Percentiles rank a stretch among this genome's conserved stretches.
phyloP scores from a whole-genome alignment of 306 rosid genomes.

The Astragalus glycyphyllos region DNA sequence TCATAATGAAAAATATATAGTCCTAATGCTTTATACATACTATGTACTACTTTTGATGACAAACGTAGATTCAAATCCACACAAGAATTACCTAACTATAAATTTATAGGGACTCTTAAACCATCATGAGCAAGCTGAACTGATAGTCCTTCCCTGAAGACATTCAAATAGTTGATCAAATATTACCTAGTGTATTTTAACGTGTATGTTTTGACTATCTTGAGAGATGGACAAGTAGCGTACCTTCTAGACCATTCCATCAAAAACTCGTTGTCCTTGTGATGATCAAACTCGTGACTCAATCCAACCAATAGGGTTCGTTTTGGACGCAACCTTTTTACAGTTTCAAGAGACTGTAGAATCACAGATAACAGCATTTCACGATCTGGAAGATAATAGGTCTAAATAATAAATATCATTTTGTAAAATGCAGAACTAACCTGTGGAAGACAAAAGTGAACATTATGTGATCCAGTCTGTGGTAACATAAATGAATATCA shows the following conservation, averaged over 20 bases:
- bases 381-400: slow-evolving; percentile 24
- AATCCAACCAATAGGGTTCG: slow-evolving; percentile 74
- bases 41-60: not conserved
- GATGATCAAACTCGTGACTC: slow-evolving; percentile 81
- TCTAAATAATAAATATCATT: not conserved
- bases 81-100: slow-evolving; percentile 54
- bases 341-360: slow-evolving; percentile 81
- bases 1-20: slow-evolving; percentile 1
- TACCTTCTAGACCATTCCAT: slow-evolving; percentile 82
- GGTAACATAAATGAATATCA: slow-evolving; percentile 37
- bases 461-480: slow-evolving; percentile 74
- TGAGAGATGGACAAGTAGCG: slow-evolving; percentile 33
- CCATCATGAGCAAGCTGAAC: slow-evolving; percentile 95
- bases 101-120: slow-evolving; percentile 69
- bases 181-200: slow-evolving; percentile 7
- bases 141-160: slow-evolving; percentile 75
- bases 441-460: slow-evolving; percentile 87
- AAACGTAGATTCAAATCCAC: not conserved
- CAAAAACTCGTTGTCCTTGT: slow-evolving; percentile 73
- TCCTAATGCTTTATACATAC: not conserved
- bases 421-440: slow-evolving; percentile 45
- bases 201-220: slow-evolving; percentile 9
- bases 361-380: slow-evolving; percentile 33
- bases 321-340: slow-evolving; percentile 80
- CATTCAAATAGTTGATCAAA: slow-evolving; percentile 6